Conservation (phyloP, 257 asterid genomes). For the Salvia miltiorrhiza region DNA sequence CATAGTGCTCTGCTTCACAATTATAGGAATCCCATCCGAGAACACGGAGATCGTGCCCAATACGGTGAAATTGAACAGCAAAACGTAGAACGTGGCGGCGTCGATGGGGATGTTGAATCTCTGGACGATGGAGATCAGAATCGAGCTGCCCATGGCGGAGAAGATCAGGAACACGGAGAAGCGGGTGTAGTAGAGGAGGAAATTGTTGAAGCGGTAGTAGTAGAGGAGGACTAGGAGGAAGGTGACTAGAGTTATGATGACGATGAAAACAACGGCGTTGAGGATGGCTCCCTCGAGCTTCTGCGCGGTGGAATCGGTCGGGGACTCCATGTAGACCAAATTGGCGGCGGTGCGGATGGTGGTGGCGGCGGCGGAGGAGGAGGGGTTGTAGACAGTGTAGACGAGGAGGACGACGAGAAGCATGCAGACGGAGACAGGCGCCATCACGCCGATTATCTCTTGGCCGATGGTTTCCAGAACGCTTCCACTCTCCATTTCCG, state of each 20-base stretch:
- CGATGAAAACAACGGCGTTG: constrained; percentile 76
- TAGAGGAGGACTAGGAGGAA: constrained; percentile 77
- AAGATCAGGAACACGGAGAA: constrained; percentile 72
- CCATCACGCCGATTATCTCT: constrained; percentile 87
- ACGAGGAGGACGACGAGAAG: constrained; percentile 84
- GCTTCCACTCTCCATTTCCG: constrained; percentile 73
- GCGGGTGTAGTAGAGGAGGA: constrained; percentile 76
- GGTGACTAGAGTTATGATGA: constrained; percentile 65
- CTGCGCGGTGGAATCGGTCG: constrained; percentile 62
- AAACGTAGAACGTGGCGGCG: constrained; percentile 49
- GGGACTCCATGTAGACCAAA: constrained; percentile 74
- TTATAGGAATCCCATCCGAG: constrained; percentile 69
- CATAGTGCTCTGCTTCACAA: constrained; percentile 75
- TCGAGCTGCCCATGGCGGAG: constrained; percentile 81
- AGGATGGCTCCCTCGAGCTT: constrained; percentile 83
- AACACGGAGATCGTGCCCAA: constrained; percentile 78
- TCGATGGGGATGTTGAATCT: constrained; percentile 73
- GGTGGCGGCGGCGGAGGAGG: constrained; percentile 35
- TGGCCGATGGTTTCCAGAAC: constrained; percentile 68
- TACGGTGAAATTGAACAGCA: constrained; percentile 65
- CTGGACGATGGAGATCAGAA: constrained; percentile 56
- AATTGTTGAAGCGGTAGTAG: constrained; percentile 82
- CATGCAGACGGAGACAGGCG: constrained; percentile 97
- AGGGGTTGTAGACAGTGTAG: constrained; percentile 59
- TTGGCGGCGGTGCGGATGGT: constrained; percentile 79